Percentiles rank a stretch among this genome's conserved stretches.
Conservation (phyloP, 1,284 basidiomycete species). For the Tilletia walkeri region DNA sequence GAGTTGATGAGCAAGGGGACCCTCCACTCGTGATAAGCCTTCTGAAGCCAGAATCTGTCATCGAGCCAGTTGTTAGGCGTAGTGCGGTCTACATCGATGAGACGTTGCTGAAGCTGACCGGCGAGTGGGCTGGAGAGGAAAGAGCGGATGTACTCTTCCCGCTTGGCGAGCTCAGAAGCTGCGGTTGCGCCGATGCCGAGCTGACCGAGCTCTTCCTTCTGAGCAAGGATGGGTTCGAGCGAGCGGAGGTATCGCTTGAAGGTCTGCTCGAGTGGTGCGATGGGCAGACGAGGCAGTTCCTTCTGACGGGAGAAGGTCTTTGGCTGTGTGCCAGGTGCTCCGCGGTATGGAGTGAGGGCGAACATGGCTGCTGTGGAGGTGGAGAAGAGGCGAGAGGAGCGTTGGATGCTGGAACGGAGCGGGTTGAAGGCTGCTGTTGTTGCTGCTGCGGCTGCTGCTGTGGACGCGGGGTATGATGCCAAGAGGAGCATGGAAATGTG, state of each 20-base stretch:
- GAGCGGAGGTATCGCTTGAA: conserved; percentile 77
- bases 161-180: conserved; percentile 64
- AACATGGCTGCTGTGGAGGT: conserved; percentile 50
- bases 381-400: conserved; percentile 22
- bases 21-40: conserved; percentile 86
- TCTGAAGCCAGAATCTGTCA: conserved; percentile 88
- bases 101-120: conserved; percentile 70
- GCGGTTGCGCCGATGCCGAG: conserved; percentile 59
- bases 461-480: no score
- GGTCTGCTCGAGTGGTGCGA: conserved; percentile 75
- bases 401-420: not conserved
- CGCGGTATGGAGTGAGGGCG: conserved; percentile 53
- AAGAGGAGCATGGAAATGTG: not conserved
- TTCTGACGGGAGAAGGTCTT: conserved; percentile 58
- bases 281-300: conserved; percentile 70
- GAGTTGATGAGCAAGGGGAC: conserved; percentile 84
- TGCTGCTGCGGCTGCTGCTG: not conserved
- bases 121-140: conserved; percentile 73
- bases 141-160: conserved; percentile 68
- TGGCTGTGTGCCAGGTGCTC: conserved; percentile 45
- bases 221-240: conserved; percentile 73
- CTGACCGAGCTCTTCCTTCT: conserved; percentile 62
- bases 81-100: conserved; percentile 77
- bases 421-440: not conserved
- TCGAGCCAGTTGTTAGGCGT: conserved; percentile 93